Percentiles rank a stretch among this genome's conserved stretches.
Evolutionary conservation across 441 rosid species (phyloP).

Genomic region (Corymbia calophylla): DNA sequence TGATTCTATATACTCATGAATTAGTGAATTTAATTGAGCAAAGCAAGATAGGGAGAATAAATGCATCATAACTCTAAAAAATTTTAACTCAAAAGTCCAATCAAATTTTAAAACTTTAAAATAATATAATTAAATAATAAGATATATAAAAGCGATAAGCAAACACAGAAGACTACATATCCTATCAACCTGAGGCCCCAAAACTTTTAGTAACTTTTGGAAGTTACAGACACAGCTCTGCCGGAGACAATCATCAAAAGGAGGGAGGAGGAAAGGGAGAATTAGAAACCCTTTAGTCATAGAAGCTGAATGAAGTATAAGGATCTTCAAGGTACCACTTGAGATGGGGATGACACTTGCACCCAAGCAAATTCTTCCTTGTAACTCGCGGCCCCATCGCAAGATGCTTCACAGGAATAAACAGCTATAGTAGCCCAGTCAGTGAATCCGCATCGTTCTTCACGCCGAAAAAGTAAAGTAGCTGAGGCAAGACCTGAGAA

Average conservation of each 20-base stretch:
- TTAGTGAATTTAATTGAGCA: neutral
- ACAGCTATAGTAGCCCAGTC: slow-evolving; percentile 78
- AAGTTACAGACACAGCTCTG: neutral
- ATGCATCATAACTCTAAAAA: neutral
- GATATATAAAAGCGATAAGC: neutral
- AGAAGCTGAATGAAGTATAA: neutral
- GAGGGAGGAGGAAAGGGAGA: neutral
- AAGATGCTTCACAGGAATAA: slow-evolving; percentile 70
- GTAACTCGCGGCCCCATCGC: slow-evolving; percentile 53
- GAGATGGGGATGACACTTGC: slow-evolving; percentile 31
- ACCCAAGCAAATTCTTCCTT: slow-evolving; percentile 85
- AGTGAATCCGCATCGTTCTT: slow-evolving; percentile 71
- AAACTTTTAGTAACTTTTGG: neutral
- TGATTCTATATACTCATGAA: neutral
- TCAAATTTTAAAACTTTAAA: neutral
- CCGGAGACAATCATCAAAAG: neutral
- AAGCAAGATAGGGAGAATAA: neutral
- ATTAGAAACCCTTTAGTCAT: neutral
- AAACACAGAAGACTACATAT: neutral
- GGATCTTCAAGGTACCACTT: neutral
- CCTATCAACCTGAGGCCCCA: neutral
- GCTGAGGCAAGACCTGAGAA: slow-evolving; percentile 68
- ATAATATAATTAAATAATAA: neutral
- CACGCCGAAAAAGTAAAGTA: slow-evolving; percentile 63
- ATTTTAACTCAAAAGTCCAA: neutral